phyloP scores from a whole-genome alignment of 495 filamentous ascomycete genomes.

The Penicillium subrubescens region DNA sequence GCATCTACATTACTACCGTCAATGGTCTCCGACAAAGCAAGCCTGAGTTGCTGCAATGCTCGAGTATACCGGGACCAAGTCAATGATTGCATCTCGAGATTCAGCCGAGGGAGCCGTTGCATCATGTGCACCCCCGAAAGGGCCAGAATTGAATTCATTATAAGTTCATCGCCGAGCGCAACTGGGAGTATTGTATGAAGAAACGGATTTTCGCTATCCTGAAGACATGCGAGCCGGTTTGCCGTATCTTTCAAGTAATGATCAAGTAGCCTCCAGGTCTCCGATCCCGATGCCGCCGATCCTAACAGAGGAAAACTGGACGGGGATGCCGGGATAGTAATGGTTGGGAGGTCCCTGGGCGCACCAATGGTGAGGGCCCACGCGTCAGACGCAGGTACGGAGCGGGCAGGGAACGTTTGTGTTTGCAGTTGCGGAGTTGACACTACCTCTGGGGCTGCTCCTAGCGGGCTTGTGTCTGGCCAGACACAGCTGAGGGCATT shows the following conservation, averaged over 20 bases:
- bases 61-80: slow-evolving; percentile 20
- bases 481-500: slow-evolving; percentile 22
- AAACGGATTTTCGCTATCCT: slow-evolving; percentile 21
- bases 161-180: slow-evolving; percentile 20
- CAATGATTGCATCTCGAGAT: slow-evolving; percentile 11
- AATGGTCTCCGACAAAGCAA: slow-evolving; percentile 7
- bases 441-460: neutral
- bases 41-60: slow-evolving; percentile 19
- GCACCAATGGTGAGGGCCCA: slow-evolving; percentile 14
- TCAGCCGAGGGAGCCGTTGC: slow-evolving; percentile 14
- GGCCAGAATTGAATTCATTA: slow-evolving; percentile 25
- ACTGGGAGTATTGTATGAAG: slow-evolving; percentile 21
- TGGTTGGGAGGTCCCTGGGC: slow-evolving; percentile 5
- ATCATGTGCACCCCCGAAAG: slow-evolving; percentile 20
- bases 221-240: slow-evolving; percentile 18
- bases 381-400: slow-evolving; percentile 5
- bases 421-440: slow-evolving; percentile 1
- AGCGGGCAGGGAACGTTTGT: slow-evolving; percentile 1
- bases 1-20: slow-evolving; percentile 9
- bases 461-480: slow-evolving; percentile 11
- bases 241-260: slow-evolving; percentile 23
- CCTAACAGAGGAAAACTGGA: slow-evolving; percentile 15
- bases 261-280: slow-evolving; percentile 22
- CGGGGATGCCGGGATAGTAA: slow-evolving; percentile 13
- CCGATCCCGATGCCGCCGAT: slow-evolving; percentile 4